Base-by-base conservation (phyloP, 2,329 filamentous ascomycete species). In the Periconia sp. region DNA sequence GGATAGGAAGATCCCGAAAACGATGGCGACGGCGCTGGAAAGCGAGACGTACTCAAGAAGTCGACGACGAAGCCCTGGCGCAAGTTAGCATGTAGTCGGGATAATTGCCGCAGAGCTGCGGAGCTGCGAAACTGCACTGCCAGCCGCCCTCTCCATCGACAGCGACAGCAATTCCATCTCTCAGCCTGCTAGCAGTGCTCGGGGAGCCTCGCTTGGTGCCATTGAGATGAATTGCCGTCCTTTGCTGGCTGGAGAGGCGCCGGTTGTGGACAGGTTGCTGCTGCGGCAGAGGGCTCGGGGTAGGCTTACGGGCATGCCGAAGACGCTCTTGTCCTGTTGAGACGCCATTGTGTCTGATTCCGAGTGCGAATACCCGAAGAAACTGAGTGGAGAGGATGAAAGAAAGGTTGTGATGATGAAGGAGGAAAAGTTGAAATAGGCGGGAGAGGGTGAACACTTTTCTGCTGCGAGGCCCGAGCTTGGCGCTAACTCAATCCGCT, bases 31-130 rank as follows among this genome's bases (percentile, higher is more conserved):
- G 38, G 30, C 32, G 37, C 38, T 41, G 46, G 28, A 37, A 38
- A 48, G 39, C 37, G 40, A 28, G 54, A 94, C 92, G 73, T 95
- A 95, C 91, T 97, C 85, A 97, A 75, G 86, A 97, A 97, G 83
- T 97, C 92, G 73, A 95, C 89, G 74, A 96, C 73, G 84, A 97
- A 97, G 76, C 89, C 89, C 87, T 95, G 70, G 50, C 36, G 21
- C 11, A 49, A 34, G 56, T 68, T 66, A 68, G 65, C 51, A 44
- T 34, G 36, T 48, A n/a, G 56, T 52, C 54, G 34, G 39, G 29
- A 45, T 43, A 49, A 50, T 48, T 58, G 48, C 43, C 38, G 42
- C 42, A 58, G 33, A 48, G 21, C 34, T 36, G 47, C 48, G 30
- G 31, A 43, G 54, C 54, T 47, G 47, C 48, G 30, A 32, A 43